phyloP scores from a whole-genome alignment of 257 asterid genomes.

The Nicotiana tomentosiformis region DNA sequence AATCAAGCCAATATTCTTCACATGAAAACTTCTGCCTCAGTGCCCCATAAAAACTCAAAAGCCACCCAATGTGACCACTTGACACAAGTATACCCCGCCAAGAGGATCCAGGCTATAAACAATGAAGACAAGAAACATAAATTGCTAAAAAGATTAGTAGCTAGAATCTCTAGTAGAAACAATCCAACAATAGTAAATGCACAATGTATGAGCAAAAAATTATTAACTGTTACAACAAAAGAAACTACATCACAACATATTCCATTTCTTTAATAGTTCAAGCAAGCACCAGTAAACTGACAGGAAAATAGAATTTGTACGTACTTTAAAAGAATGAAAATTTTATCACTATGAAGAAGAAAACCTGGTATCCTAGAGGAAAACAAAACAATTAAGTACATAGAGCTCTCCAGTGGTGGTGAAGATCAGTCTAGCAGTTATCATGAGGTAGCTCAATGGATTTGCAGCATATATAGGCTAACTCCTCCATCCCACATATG shows the following conservation, averaged over 20 bases:
- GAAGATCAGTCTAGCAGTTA: neutral
- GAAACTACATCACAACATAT: too few relatives aligned
- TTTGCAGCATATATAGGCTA: neutral
- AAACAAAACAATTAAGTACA: neutral
- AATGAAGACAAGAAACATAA: neutral
- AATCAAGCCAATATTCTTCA: constrained; percentile 86
- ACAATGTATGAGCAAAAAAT: too few relatives aligned
- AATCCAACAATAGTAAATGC: neutral
- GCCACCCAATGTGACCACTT: constrained; percentile 90
- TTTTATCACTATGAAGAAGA: neutral
- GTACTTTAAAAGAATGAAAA: neutral
- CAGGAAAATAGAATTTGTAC: neutral
- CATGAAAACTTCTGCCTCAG: constrained; percentile 74
- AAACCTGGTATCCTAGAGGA: neutral
- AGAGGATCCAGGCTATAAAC: constrained; percentile 74
- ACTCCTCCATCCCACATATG: neutral
- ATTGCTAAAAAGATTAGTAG: constrained; percentile 10
- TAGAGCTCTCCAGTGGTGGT: neutral
- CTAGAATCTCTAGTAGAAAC: neutral
- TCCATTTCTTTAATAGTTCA: too few relatives aligned
- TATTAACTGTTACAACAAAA: too few relatives aligned
- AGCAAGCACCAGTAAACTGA: neutral
- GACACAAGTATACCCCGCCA: constrained; percentile 83
- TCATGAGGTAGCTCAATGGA: neutral
- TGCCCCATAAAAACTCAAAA: constrained; percentile 67